These are phyloP conservation scores for Aspergillus texensis DNA, from an alignment of 2,329 filamentous ascomycete genomes.

Conservation along the genomic window DNA sequence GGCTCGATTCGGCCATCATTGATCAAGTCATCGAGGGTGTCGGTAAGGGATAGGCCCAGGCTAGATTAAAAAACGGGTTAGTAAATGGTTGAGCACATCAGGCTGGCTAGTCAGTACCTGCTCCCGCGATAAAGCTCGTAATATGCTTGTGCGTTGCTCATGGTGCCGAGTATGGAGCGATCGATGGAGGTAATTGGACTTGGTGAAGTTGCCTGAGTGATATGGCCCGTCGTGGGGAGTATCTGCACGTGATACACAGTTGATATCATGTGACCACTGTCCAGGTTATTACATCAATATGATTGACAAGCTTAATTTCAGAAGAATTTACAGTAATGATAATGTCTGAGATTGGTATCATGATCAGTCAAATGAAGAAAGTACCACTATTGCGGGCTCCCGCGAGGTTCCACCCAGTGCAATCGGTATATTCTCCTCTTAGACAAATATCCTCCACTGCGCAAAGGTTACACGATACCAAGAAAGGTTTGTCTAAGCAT, in stretches of 20 bases:
- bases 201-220: slow-evolving; percentile 12
- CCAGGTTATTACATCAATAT: slow-evolving; percentile 10
- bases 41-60: slow-evolving; percentile 89
- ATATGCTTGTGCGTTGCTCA: slow-evolving; percentile 58
- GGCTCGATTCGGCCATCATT: slow-evolving; percentile 94
- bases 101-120: slow-evolving; percentile 65
- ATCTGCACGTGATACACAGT: slow-evolving; percentile 19
- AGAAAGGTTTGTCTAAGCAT: slow-evolving; percentile 4
- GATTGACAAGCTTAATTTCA: not conserved
- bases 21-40: slow-evolving; percentile 96
- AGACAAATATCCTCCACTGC: not conserved
- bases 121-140: slow-evolving; percentile 98
- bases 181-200: slow-evolving; percentile 8
- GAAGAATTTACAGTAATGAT: not conserved
- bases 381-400: not conserved
- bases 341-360: not conserved
- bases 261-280: not conserved
- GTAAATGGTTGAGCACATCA: not conserved
- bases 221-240: not conserved
- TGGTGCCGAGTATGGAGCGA: slow-evolving; percentile 29
- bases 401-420: not conserved
- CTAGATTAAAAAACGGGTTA: slow-evolving; percentile 52
- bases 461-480: slow-evolving; percentile 5
- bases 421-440: not conserved
- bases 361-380: not conserved